Conservation (phyloP, 2,329 filamentous ascomycete genomes). For the Tolypocladium nubicola region DNA sequence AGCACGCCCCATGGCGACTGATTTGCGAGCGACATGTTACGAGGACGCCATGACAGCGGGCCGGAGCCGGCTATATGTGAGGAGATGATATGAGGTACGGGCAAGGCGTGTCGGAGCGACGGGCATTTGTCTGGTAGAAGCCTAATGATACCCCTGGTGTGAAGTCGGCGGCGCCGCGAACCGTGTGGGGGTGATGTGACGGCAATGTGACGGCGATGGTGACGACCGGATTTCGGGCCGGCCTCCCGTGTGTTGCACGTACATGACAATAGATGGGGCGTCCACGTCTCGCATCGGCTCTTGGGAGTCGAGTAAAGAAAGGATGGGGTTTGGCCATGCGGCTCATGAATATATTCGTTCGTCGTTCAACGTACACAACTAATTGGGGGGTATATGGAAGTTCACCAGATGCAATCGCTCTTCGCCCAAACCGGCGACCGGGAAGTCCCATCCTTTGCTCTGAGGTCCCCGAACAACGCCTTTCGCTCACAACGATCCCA, state of each 20-base stretch:
- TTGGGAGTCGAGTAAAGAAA: no score
- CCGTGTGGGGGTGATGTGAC: neutral
- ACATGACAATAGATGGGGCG: neutral
- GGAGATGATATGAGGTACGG: neutral
- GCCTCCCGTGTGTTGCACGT: neutral
- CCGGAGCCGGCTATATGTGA: neutral
- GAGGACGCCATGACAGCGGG: neutral
- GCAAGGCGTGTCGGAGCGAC: neutral
- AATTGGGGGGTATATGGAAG: conserved; percentile 29
- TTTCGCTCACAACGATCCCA: conserved; percentile 8
- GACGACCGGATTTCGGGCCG: neutral
- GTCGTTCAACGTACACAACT: neutral
- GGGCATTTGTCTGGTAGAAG: neutral
- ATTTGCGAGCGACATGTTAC: neutral
- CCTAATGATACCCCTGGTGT: conserved; percentile 3
- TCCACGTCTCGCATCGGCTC: neutral
- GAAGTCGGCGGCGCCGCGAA: neutral
- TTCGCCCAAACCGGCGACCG: neutral
- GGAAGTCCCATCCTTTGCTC: conserved; percentile 17
- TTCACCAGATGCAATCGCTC: conserved; percentile 37
- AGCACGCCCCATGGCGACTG: conserved; percentile 4
- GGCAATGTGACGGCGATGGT: neutral
- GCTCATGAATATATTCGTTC: conserved; percentile 2
- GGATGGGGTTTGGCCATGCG: neutral
- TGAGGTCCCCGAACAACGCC: conserved; percentile 20